Evolutionary conservation across 2,329 filamentous ascomycete genomes (phyloP), one percentile per base, ranked within the genome.

Genomic region (Ophiostoma ips): DNA sequence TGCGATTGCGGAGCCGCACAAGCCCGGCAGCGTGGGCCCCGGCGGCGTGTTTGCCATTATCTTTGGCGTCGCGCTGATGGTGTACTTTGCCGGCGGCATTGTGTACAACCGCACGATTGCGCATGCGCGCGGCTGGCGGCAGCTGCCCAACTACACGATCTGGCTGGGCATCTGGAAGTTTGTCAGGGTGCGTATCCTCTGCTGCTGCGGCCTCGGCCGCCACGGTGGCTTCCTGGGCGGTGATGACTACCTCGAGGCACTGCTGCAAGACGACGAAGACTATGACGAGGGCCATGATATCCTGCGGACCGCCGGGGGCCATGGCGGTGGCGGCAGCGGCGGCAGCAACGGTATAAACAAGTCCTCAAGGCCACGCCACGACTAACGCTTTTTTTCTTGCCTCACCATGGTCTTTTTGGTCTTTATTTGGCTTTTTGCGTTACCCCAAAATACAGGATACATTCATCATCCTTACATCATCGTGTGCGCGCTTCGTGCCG

Each of bases 91-190:
- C 35, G 92, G 92, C 58, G 92, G 92, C 60, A 84, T 94, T 58
- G 88, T 95, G 55, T 98, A 96, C 71, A 90, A 95, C 66, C 80
- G 92, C 53, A 94, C 87, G 31, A 89, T 98, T 52, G 83, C 89
- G 67, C 87, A 98, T 64, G 88, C 94, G 59, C 77, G 92, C 55
- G 92, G 92, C 45, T 96, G 90, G 92, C 79, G 86, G 58, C 92
- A 98, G 65, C 70, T 95, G 58, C 92, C 92, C 49, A 96, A 98
- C 68, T 95, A 92, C 69, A 81, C 78, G 58, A 76, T 95, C 58
- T 98, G 92, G 92, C 81, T 87, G 30, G 83, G 87, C 50, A 85
- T 95, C 55, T 81, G 85, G 68, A 80, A 76, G 58, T 94, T 95
- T 63, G 68, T 95, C 60, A 83, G 76, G 72, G 90, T 92, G 76